phyloP scores from a whole-genome alignment of 1,139 yeast species.

The Geotrichum siamense region DNA sequence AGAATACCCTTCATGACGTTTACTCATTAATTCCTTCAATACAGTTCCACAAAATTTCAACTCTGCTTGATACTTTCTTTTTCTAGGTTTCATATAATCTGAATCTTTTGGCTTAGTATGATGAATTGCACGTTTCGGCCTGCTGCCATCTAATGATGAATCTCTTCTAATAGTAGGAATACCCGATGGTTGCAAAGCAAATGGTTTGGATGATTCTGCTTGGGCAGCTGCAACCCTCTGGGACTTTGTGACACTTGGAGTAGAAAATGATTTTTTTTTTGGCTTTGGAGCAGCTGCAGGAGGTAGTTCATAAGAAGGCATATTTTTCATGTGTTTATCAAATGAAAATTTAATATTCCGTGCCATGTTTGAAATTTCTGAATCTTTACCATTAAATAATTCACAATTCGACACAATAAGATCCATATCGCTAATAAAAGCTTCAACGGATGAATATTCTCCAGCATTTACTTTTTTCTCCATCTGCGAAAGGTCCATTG shows the following conservation, averaged over 20 bases:
- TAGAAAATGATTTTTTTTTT: slow-evolving; percentile 25
- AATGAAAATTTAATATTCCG: slow-evolving; percentile 82
- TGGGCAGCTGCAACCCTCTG: slow-evolving; percentile 27
- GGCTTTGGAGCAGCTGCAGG: slow-evolving; percentile 30
- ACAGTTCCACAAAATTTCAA: slow-evolving; percentile 79
- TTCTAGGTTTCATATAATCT: slow-evolving; percentile 72
- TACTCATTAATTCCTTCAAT: slow-evolving; percentile 70
- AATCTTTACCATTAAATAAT: slow-evolving; percentile 75
- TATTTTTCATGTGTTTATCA: slow-evolving; percentile 85
- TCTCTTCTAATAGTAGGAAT: slow-evolving; percentile 58
- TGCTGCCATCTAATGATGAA: slow-evolving; percentile 46
- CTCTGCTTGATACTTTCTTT: slow-evolving; percentile 85
- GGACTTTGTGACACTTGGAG: slow-evolving; percentile 19
- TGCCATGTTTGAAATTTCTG: slow-evolving; percentile 86
- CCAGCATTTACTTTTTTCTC: slow-evolving; percentile 68
- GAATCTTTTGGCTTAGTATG: slow-evolving; percentile 94
- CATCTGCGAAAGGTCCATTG: slow-evolving; percentile 92
- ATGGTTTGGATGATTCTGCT: slow-evolving; percentile 26
- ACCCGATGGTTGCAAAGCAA: slow-evolving; percentile 41
- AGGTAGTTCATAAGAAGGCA: slow-evolving; percentile 80
- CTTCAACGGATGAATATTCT: slow-evolving; percentile 65
- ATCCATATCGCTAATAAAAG: slow-evolving; percentile 72
- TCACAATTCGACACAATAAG: slow-evolving; percentile 78
- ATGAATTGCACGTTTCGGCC: slow-evolving; percentile 93
- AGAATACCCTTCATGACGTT: slow-evolving; percentile 76